Evolutionary conservation across 2,329 filamentous ascomycete genomes (phyloP), one percentile per base, ranked within the genome.

Genomic region (Myotisia sp.): DNA sequence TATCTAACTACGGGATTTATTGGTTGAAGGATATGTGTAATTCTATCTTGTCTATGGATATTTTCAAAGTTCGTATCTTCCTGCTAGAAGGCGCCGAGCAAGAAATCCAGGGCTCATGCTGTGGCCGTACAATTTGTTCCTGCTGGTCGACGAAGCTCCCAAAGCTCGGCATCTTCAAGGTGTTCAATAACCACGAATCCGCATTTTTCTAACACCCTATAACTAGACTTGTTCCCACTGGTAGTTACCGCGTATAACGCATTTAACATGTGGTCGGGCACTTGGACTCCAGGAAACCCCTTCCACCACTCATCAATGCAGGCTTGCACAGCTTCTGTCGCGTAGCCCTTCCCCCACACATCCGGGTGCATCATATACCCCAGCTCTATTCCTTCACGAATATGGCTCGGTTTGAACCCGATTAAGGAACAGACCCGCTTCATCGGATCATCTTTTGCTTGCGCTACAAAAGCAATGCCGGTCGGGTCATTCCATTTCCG

Each of bases 261-360:
- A 16, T 35, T 19, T 9, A 14, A 18, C 13, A 38, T 22, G 18
- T 36, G 33, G n/a, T 33, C 16, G n/a, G 23, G 20, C 33, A 29
- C 27, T 21, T 17, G 5, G 5, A 20, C 17, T 12, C 8, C 31
- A 13, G 19, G 19, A 16, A 37, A 34, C 13, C 37, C 32, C 8
- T 33, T 27, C 38, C 38, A 43, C 38, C 38, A 43, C 14, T 36
- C 41, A 6, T 41, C 21, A 9, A 39, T 17, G 23, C 34, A 13
- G 3, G 38, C 36, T 27, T 33, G 26, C 5, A 38, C 13, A 9
- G 38, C 36, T 23, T 43, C 41, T 7, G 38, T 39, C 13, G 36
- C 41, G 27, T 43, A 43, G 10, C 41, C 41, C 19, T 32, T 38
- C 13, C 41, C 41, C 41, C 41, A 41, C 9, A 37, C 30, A 10